Evolutionary conservation across 2,329 filamentous ascomycete species (phyloP).

Genomic region (Alternaria triticina): DNA sequence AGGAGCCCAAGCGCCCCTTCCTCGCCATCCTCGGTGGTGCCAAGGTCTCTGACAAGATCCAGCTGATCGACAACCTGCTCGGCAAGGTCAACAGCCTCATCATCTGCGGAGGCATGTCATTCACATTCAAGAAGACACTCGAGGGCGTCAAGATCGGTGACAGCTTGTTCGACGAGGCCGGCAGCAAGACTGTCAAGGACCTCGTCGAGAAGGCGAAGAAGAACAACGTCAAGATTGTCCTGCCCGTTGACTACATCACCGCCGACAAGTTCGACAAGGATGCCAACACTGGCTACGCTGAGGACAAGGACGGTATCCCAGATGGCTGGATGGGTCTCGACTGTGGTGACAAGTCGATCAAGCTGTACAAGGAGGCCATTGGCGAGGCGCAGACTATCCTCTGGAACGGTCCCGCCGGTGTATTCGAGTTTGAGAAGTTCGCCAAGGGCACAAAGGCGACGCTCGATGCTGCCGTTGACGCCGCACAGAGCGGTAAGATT

Average conservation of each 20-base stretch:
- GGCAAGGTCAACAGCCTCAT: constrained; percentile 97
- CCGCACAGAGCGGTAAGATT: constrained; percentile 83
- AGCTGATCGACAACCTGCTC: constrained; percentile 98
- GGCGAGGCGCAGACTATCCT: constrained; percentile 91
- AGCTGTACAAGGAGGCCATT: constrained; percentile 89
- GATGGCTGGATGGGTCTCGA: constrained; percentile 99
- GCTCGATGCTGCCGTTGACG: constrained; percentile 84
- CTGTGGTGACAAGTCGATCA: constrained; percentile 85
- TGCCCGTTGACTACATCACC: constrained; percentile 94
- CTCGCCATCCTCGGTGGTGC: constrained; percentile 97
- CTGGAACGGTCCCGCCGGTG: constrained; percentile 97
- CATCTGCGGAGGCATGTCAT: constrained; percentile 97
- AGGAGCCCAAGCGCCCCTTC: constrained; percentile 93
- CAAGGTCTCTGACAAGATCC: constrained; percentile 99
- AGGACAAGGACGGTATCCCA: constrained; percentile 86
- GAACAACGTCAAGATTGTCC: constrained; percentile 92
- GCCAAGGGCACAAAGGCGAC: constrained; percentile 90
- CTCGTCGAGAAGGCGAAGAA: constrained; percentile 95
- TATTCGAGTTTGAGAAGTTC: constrained; percentile 97
- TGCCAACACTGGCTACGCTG: constrained; percentile 80
- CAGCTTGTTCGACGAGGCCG: constrained; percentile 91
- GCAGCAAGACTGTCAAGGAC: constrained; percentile 85
- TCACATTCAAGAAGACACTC: constrained; percentile 99
- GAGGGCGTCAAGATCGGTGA: constrained; percentile 87
- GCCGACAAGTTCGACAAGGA: constrained; percentile 93